Base-by-base conservation (phyloP, 2,329 filamentous ascomycete genomes). In the Cordyceps cicadae region DNA sequence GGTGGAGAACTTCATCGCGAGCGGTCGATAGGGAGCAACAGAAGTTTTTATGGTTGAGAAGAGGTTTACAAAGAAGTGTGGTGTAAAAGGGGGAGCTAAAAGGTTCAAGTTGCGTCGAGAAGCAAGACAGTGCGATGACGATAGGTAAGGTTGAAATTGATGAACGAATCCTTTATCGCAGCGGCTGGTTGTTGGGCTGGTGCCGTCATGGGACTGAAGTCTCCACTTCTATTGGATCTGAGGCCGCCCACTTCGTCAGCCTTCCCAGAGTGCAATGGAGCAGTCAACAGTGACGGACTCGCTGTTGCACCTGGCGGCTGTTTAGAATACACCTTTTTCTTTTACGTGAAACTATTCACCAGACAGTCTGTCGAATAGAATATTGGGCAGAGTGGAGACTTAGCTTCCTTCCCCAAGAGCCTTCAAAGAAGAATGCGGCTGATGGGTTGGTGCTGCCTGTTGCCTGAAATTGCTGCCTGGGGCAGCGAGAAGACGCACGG, bases 131-230 rank as follows among this genome's bases (percentile, higher is more conserved):
- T 26, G 24, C 37, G 37, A 54, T 54, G 39, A 54, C 39, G 39
- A 46, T 43, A 43, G 32, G n/a, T 37, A 37, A 32, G 34, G 43
- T 37, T 46, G 53, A 49, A 45, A 19, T 19, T 57, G 45, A 17
- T 14, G 29, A 29, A 41, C 19, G 29, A 49, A 39, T 12, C 29
- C n/a, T 41, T n/a, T 17, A n/a, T 43, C 39, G 17, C 15, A 50
- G 49, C 29, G 59, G 60, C 54, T 49, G 21, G 54, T 62, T 58
- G 51, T 59, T 55, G 61, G 51, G 52, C 64, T 64, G 66, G 63
- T 72, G 72, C 72, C 29, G 72, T 75, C 73, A 75, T 74, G 71
- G 64, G 72, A 73, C 70, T 64, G 34, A 41, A 37, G 29, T 62
- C 64, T 62, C 66, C 67, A 68, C 69, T 63, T 62, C 64, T 63